A percentile compares a stretch with the other conserved stretches of the same genome.
These are phyloP conservation scores for Lanmaoa pseudosensibilis DNA, from an alignment of 768 basidiomycete genomes.

Conservation along the genomic window DNA sequence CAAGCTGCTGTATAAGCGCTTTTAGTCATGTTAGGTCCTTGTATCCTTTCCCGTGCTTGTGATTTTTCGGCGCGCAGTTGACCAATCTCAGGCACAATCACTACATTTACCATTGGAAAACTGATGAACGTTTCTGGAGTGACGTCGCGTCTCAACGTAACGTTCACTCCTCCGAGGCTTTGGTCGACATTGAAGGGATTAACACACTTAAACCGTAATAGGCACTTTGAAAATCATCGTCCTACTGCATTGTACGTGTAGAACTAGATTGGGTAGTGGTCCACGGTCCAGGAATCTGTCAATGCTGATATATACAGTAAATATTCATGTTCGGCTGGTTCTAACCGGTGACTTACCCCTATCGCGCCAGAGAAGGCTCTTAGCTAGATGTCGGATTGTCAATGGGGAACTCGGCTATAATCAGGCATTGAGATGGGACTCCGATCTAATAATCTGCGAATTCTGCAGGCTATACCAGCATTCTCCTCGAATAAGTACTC, in stretches of 20 bases:
- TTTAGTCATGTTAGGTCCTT: background rate
- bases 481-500: no score
- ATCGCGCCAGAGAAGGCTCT: background rate
- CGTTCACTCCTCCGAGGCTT: background rate
- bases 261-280: background rate
- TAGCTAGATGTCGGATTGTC: no score
- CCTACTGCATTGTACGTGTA: background rate
- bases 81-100: background rate
- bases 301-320: background rate
- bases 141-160: background rate
- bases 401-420: no score
- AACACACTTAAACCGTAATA: constrained; percentile 2
- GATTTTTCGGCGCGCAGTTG: constrained; percentile 1
- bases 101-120: background rate
- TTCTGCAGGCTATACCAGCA: no score
- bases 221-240: background rate
- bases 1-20: background rate
- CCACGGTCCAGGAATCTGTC: background rate
- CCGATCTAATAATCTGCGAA: no score
- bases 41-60: constrained; percentile 4
- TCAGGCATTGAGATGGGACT: no score
- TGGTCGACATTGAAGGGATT: background rate
- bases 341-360: background rate
- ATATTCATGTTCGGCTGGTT: background rate
- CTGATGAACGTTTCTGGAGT: background rate